Evolutionary conservation across 2,329 filamentous ascomycete species (phyloP).

Genomic region (Exophiala mesophila): DNA sequence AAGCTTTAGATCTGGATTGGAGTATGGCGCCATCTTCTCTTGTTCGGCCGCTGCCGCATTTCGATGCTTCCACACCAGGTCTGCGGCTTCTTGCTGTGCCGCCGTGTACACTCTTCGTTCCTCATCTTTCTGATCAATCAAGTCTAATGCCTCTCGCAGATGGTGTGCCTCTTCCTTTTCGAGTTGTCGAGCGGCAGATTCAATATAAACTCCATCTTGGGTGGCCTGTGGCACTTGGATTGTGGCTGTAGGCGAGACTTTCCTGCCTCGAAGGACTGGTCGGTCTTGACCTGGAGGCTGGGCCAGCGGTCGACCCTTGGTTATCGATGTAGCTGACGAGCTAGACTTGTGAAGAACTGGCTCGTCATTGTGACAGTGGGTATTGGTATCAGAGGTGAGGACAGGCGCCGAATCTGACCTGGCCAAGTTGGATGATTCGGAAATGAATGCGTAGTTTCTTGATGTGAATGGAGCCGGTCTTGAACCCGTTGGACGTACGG

Average conservation of each 20-base stretch:
- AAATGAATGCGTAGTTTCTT: constrained; percentile 10
- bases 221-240: constrained; percentile 30
- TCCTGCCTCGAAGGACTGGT: constrained; percentile 31
- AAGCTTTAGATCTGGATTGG: constrained; percentile 38
- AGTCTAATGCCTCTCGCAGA: constrained; percentile 53
- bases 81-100: constrained; percentile 59
- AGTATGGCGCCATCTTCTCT: constrained; percentile 45
- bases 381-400: not conserved
- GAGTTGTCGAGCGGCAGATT: constrained; percentile 51
- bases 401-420: constrained; percentile 25
- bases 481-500: constrained; percentile 55
- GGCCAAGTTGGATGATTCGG: constrained; percentile 12
- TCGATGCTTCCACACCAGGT: constrained; percentile 60
- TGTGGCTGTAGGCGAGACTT: constrained; percentile 34
- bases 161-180: constrained; percentile 56
- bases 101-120: constrained; percentile 48
- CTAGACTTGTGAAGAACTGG: constrained; percentile 1
- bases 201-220: constrained; percentile 46
- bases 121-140: constrained; percentile 55
- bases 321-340: constrained; percentile 12
- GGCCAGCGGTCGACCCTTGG: constrained; percentile 35
- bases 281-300: constrained; percentile 33
- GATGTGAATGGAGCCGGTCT: constrained; percentile 48
- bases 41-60: constrained; percentile 48
- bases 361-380: constrained; percentile 1